phyloP scores from a whole-genome alignment of 768 basidiomycete species.

The Arthromyces matolae region DNA sequence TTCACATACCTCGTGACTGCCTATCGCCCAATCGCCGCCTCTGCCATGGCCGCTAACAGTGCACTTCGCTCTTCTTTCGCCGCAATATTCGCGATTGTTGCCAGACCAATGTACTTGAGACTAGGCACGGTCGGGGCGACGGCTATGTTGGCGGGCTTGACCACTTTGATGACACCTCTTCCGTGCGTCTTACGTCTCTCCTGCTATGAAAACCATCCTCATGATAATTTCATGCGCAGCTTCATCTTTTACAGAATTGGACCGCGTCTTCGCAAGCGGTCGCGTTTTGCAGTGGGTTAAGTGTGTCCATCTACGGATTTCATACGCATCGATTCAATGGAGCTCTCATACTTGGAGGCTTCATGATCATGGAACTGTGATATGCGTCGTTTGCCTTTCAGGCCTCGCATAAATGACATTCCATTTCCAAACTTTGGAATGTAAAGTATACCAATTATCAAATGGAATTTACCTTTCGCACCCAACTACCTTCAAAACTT shows the following conservation, averaged over 20 bases:
- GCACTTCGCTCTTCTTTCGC: conserved; percentile 60
- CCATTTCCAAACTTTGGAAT: too few relatives aligned
- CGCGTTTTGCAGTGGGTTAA: conserved; percentile 19
- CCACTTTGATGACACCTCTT: conserved; percentile 56
- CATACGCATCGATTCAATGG: too few relatives aligned
- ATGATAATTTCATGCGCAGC: conserved; percentile 1
- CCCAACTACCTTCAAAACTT: too few relatives aligned
- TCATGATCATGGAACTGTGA: too few relatives aligned
- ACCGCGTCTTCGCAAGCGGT: conserved; percentile 19
- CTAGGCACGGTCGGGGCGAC: conserved; percentile 71
- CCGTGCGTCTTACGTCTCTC: conserved; percentile 38
- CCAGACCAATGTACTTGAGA: conserved; percentile 64
- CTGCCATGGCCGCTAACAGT: conserved; percentile 65
- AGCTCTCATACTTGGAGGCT: too few relatives aligned
- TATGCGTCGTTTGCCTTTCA: too few relatives aligned
- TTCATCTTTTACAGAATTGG: conserved; percentile 25
- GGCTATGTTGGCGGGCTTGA: conserved; percentile 64
- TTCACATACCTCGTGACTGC: conserved; percentile 72
- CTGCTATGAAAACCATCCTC: background rate
- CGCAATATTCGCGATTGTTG: conserved; percentile 59
- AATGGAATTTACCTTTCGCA: too few relatives aligned
- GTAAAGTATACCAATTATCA: too few relatives aligned
- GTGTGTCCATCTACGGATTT: too few relatives aligned
- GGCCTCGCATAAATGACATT: too few relatives aligned
- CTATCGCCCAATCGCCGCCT: conserved; percentile 63